Percentiles rank a stretch among this genome's conserved stretches.
These are phyloP conservation scores for Wickerhamiella azymoides DNA, from an alignment of 805 yeast species.

Conservation along the genomic window DNA sequence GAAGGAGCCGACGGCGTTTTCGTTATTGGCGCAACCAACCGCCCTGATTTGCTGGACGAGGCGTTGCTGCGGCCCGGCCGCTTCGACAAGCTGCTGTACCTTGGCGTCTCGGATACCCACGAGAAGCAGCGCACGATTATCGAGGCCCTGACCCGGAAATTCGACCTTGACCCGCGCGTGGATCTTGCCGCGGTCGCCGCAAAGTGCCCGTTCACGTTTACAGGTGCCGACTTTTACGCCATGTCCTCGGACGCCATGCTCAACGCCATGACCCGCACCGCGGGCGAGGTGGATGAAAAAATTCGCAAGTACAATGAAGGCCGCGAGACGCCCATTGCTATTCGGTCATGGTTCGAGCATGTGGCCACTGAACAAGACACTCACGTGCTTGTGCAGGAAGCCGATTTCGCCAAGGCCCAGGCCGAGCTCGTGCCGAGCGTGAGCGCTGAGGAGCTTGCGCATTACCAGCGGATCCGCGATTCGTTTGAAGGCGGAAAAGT, in stretches of 20 bases:
- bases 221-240: constrained; percentile 98
- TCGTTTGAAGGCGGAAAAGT: constrained; percentile 51
- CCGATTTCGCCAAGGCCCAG: constrained; percentile 69
- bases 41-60: constrained; percentile 91
- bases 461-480: constrained; percentile 64
- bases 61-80: constrained; percentile 89
- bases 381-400: constrained; percentile 50
- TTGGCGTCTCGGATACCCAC: constrained; percentile 85
- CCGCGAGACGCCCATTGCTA: constrained; percentile 35
- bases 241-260: constrained; percentile 90
- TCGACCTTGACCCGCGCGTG: constrained; percentile 42
- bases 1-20: constrained; percentile 82
- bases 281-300: constrained; percentile 57
- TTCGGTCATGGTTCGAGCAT: constrained; percentile 85
- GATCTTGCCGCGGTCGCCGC: constrained; percentile 46
- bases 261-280: constrained; percentile 88
- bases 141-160: constrained; percentile 76
- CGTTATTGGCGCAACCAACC: constrained; percentile 96
- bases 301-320: constrained; percentile 38
- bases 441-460: constrained; percentile 71
- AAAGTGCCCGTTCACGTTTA: constrained; percentile 73
- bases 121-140: constrained; percentile 77
- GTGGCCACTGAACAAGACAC: constrained; percentile 54
- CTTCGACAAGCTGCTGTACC: constrained; percentile 85
- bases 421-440: constrained; percentile 68